Evolutionary conservation across 441 rosid species (phyloP), one percentile per base, ranked within the genome.

Genomic region (Bocquillonia castaneifolia): DNA sequence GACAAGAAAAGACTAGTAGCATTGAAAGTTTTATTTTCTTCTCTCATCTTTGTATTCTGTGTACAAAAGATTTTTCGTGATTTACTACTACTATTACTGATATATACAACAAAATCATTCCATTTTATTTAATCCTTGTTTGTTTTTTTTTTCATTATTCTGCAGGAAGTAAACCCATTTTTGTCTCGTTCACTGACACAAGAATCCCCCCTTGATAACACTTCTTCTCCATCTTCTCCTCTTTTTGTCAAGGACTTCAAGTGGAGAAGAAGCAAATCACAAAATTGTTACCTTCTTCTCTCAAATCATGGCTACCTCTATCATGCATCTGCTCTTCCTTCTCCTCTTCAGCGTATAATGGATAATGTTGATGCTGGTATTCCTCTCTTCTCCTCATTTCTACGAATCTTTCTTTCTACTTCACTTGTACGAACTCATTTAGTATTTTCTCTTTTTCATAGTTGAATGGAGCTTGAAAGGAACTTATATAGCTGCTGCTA

Each of bases 401-500:
- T n/a, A n/a, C n/a, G n/a, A n/a, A n/a, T n/a, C n/a, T n/a, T n/a
- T n/a, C 9, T 56, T 57, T 47, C 25, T 39, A 14, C 14, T 18
- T 42, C 18, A 2, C 17, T 13, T 42, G 12, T 8, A 39, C 17
- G 2, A 10, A 12, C 14, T 10, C 14, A 2, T 34, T 42, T 17
- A 42, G 48, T 10, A 12, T 42, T 15, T 1, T 57, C 65, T 53
- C 55, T 39, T 76, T 76, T 36, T 72, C 47, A 48, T 64, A 93
- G 99, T 82, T 80, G 97, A 92, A 64, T 88, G 98, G 91, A 88
- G 93, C 80, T 73, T 77, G 52, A 84, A 84, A 76, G 97, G 96
- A 26, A 82, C 81, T 45, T 86, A 69, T 73, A 74, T 91, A 71
- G 94, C 89, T 37, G 85, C 88, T 78, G 97, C 93, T 26, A 87